Conservation (phyloP, 2,329 filamentous ascomycete genomes). For the Clarireedia paspali region DNA sequence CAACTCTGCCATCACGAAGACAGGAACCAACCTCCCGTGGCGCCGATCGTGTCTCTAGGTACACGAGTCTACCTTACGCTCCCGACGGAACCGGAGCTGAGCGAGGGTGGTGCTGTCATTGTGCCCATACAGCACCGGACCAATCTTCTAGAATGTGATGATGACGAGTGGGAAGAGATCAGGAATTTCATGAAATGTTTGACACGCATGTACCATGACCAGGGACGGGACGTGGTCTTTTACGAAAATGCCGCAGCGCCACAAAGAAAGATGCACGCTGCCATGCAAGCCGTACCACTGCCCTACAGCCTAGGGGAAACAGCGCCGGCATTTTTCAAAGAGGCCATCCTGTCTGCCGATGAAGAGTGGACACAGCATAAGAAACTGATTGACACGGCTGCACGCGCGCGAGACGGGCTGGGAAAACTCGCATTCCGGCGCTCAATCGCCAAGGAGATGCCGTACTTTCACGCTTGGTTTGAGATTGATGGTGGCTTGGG, state of each 20-base stretch:
- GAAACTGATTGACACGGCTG: conserved; percentile 84
- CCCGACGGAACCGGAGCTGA: conserved; percentile 81
- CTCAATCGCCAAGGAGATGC: conserved; percentile 87
- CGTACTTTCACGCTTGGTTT: conserved; percentile 98
- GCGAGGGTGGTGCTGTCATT: conserved; percentile 75
- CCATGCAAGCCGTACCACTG: conserved; percentile 78
- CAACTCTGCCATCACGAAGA: conserved; percentile 92
- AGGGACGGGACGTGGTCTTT: conserved; percentile 87
- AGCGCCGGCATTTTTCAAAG: conserved; percentile 88
- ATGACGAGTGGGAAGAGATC: conserved; percentile 98
- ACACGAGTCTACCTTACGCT: conserved; percentile 85
- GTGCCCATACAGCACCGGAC: conserved; percentile 79
- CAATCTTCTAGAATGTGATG: conserved; percentile 95
- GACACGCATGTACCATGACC: conserved; percentile 88
- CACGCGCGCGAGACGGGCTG: conserved; percentile 55
- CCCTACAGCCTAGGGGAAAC: conserved; percentile 88
- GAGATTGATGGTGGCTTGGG: conserved; percentile 84
- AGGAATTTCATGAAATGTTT: conserved; percentile 98
- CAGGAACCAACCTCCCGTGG: conserved; percentile 62
- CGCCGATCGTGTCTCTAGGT: conserved; percentile 77
- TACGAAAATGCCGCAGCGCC: conserved; percentile 93
- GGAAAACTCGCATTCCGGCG: conserved; percentile 77
- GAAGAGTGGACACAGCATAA: conserved; percentile 95
- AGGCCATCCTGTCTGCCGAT: conserved; percentile 81
- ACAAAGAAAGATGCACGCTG: conserved; percentile 71